These are phyloP conservation scores for Thalia dealbata DNA, from an alignment of 176 grass and related monocot genomes.

Conservation along the genomic window DNA sequence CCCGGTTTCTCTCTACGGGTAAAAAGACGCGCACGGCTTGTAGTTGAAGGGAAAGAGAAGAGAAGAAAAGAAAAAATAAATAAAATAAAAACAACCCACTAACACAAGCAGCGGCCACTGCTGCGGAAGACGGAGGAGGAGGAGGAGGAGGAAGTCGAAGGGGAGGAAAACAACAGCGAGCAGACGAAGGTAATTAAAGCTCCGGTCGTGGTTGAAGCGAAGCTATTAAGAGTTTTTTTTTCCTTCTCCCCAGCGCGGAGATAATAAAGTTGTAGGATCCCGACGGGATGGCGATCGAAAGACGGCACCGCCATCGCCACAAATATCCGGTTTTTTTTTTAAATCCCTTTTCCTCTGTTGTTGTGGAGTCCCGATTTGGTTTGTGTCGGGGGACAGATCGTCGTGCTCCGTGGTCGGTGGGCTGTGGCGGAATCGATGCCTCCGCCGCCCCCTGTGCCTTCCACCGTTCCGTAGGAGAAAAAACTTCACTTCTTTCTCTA, in stretches of 20 bases:
- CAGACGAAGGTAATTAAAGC: background rate
- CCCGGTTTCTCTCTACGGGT: no score
- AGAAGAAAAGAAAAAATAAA: no score
- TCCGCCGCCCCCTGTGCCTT: background rate
- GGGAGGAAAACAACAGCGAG: background rate
- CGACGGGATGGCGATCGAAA: background rate
- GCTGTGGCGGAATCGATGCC: background rate
- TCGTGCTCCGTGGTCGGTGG: background rate
- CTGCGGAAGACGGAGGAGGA: background rate
- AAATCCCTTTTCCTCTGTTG: background rate
- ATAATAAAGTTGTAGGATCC: background rate
- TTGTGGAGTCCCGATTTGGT: background rate
- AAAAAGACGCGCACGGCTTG: no score
- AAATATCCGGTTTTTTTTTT: background rate
- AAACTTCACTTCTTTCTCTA: background rate
- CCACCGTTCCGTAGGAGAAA: background rate
- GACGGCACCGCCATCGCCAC: background rate
- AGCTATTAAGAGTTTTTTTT: background rate
- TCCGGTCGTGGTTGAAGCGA: background rate
- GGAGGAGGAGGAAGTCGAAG: background rate
- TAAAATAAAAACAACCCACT: no score
- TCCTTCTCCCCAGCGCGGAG: background rate
- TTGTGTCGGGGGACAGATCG: background rate
- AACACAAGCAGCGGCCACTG: background rate
- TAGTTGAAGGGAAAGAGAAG: no score